A percentile compares a stretch with the other conserved stretches of the same genome.
phyloP scores from a whole-genome alignment of 2,329 filamentous ascomycete species.

The Claviceps africana region DNA sequence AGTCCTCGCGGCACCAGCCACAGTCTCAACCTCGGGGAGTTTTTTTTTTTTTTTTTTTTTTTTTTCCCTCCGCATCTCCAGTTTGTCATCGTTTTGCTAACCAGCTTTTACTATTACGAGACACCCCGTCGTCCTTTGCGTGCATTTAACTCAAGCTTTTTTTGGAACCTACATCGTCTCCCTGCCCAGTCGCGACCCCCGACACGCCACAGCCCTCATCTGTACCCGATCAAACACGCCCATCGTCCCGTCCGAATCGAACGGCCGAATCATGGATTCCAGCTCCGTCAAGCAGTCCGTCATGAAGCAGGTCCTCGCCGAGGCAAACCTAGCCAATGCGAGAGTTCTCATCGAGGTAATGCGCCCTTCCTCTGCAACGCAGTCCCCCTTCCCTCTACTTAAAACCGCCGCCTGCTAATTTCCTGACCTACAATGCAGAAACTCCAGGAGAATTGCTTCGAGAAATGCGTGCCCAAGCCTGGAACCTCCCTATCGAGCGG shows the following conservation, averaged over 20 bases:
- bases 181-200: not conserved
- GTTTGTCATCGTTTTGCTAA: not conserved
- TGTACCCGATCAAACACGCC: not conserved
- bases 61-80: not conserved
- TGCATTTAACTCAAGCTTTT: not conserved
- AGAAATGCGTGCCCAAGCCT: constrained; percentile 60
- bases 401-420: constrained; percentile 4
- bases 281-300: constrained; percentile 45
- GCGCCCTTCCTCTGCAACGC: not conserved
- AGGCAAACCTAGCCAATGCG: constrained; percentile 55
- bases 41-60: not conserved
- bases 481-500: constrained; percentile 49
- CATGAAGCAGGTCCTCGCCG: constrained; percentile 49
- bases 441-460: constrained; percentile 71
- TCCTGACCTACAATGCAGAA: constrained; percentile 34
- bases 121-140: not conserved
- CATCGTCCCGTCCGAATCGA: not conserved
- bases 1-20: constrained; percentile 9
- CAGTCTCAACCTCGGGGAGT: constrained; percentile 9
- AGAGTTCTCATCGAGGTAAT: constrained; percentile 53
- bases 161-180: not conserved
- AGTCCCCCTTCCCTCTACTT: no score
- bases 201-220: not conserved
- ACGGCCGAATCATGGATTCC: constrained; percentile 38
- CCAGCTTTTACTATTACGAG: not conserved